A percentile compares a stretch with the other conserved stretches of the same genome.
Evolutionary conservation across 2,329 filamentous ascomycete genomes (phyloP).

Genomic region (Colletotrichum aenigma): DNA sequence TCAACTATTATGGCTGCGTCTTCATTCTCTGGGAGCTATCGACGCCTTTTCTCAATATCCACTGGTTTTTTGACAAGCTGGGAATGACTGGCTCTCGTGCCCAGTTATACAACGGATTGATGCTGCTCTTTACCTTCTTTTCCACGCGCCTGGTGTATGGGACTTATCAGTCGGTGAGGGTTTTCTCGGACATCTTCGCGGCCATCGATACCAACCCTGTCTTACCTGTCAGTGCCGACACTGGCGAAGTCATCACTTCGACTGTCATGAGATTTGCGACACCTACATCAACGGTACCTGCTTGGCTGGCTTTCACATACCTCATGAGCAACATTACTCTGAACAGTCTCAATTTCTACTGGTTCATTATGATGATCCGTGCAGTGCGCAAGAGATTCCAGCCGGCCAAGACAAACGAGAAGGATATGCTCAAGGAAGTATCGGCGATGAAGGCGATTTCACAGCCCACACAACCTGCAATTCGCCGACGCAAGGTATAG

Average conservation of each 20-base stretch:
- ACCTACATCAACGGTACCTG: conserved; percentile 58
- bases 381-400: conserved; percentile 77
- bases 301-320: conserved; percentile 74
- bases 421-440: conserved; percentile 20
- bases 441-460: conserved; percentile 34
- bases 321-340: conserved; percentile 73
- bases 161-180: conserved; percentile 70
- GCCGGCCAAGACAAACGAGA: conserved; percentile 20
- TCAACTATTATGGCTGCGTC: conserved; percentile 80
- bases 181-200: conserved; percentile 73
- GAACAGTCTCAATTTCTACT: conserved; percentile 80
- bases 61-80: conserved; percentile 92
- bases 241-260: conserved; percentile 28
- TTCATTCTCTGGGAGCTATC: conserved; percentile 91
- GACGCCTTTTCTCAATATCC: conserved; percentile 83
- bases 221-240: conserved; percentile 23
- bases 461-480: conserved; percentile 22
- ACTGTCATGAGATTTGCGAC: conserved; percentile 56
- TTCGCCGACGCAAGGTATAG: conserved; percentile 34
- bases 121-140: conserved; percentile 77
- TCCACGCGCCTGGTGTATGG: conserved; percentile 79
- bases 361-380: conserved; percentile 87
- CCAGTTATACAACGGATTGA: conserved; percentile 79
- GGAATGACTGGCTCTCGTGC: conserved; percentile 75
- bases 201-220: conserved; percentile 47